A percentile compares a stretch with the other conserved stretches of the same genome.
Conservation (phyloP, 768 basidiomycete species). For the Collybiopsis luxurians region DNA sequence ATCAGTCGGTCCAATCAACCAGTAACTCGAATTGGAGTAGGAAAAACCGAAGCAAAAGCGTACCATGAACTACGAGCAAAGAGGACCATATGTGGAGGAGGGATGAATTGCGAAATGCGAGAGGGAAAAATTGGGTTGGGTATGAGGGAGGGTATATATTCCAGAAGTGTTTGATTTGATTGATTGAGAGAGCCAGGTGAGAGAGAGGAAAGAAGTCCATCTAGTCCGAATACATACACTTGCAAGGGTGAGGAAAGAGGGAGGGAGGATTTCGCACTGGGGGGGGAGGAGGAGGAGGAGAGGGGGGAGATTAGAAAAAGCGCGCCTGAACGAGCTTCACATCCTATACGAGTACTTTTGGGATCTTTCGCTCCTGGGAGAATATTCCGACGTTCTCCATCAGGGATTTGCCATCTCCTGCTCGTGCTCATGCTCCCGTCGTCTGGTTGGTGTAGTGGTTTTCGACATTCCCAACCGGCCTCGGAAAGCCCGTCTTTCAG, state of each 20-base stretch:
- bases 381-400: not conserved
- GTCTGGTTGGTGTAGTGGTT: not conserved
- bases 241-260: not conserved
- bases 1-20: no score
- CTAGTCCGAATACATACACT: not conserved
- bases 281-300: no score
- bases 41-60: no score
- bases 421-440: not conserved
- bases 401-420: conserved; percentile 1
- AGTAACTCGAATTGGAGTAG: no score
- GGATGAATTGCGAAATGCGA: not conserved
- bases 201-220: not conserved
- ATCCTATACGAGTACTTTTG: conserved; percentile 1
- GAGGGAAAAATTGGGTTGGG: not conserved
- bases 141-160: conserved; percentile 3
- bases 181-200: not conserved
- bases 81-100: not conserved
- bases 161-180: not conserved
- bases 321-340: not conserved
- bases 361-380: not conserved
- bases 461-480: not conserved
- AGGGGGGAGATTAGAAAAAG: not conserved
- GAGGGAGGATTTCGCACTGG: not conserved
- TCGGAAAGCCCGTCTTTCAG: conserved; percentile 15
- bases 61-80: not conserved